phyloP scores from a whole-genome alignment of 169 alveolate species.

The Besnoitia besnoiti region DNA sequence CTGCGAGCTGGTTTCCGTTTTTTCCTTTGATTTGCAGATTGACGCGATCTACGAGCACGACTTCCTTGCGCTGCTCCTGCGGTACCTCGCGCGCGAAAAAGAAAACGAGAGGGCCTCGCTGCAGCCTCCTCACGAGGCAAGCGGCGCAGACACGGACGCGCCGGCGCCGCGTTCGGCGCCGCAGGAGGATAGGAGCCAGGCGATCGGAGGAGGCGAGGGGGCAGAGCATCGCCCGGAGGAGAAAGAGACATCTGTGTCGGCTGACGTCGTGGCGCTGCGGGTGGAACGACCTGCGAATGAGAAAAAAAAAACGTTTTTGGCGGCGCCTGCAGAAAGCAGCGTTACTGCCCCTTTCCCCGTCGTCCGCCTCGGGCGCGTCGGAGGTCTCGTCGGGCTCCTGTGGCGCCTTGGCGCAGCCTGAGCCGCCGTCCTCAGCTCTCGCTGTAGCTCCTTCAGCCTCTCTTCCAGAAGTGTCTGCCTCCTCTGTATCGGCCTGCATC shows the following conservation, averaged over 20 bases:
- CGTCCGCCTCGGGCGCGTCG: no score
- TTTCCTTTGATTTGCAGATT: slow-evolving; percentile 40
- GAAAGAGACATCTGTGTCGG: no score
- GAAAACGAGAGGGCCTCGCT: background rate
- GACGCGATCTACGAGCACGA: slow-evolving; percentile 67
- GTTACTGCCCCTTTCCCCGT: background rate
- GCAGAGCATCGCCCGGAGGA: background rate
- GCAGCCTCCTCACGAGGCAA: no score
- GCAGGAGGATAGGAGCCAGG: background rate
- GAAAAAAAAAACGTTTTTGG: background rate
- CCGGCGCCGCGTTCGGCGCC: background rate
- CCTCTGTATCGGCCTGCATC: no score
- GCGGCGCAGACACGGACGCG: background rate
- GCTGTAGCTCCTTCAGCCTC: no score
- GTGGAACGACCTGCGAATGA: no score
- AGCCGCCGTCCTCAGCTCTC: no score
- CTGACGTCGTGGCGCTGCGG: no score
- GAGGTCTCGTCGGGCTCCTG: no score
- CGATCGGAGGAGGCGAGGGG: background rate
- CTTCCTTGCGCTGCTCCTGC: slow-evolving; percentile 47
- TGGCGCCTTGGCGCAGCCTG: no score
- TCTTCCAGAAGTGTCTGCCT: no score
- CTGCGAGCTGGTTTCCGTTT: background rate
- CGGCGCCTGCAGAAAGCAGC: background rate
- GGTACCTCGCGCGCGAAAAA: background rate